These are phyloP conservation scores for Nemania sp. DNA, from an alignment of 2,329 filamentous ascomycete species.

Conservation along the genomic window DNA sequence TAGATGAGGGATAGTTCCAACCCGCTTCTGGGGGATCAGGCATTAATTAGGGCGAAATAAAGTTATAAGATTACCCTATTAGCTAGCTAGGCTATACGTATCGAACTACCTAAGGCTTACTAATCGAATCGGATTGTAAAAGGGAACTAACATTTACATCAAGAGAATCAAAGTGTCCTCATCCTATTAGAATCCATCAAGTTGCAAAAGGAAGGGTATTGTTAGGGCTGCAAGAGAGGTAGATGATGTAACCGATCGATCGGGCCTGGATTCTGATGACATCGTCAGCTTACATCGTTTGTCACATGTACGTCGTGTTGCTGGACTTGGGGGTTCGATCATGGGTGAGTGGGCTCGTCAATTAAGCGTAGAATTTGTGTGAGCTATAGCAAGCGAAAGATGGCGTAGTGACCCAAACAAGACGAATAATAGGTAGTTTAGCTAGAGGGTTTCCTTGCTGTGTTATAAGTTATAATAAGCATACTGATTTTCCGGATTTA, in stretches of 20 bases:
- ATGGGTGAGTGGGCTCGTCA: slow-evolving; percentile 4
- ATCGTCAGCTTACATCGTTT: slow-evolving; percentile 4
- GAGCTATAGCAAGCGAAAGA: slow-evolving; percentile 6
- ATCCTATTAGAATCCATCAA: background rate
- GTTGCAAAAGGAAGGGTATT: background rate
- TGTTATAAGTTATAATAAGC: background rate
- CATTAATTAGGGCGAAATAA: background rate
- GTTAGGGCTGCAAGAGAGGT: background rate
- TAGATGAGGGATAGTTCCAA: background rate
- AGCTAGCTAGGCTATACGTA: too few relatives aligned
- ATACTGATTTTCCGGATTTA: background rate
- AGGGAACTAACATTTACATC: background rate
- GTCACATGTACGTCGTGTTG: background rate
- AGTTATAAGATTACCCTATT: background rate
- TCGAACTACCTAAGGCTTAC: too few relatives aligned
- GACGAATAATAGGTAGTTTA: background rate
- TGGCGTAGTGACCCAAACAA: background rate
- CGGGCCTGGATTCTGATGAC: background rate
- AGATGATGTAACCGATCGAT: background rate
- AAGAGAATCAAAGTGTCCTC: background rate
- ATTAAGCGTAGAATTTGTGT: background rate
- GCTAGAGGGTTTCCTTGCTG: background rate
- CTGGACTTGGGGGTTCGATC: background rate
- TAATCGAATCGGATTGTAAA: background rate
- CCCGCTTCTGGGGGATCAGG: background rate